Conservation (phyloP, 192 early-diverging fungal genomes). For the Dissophora globulifera region DNA sequence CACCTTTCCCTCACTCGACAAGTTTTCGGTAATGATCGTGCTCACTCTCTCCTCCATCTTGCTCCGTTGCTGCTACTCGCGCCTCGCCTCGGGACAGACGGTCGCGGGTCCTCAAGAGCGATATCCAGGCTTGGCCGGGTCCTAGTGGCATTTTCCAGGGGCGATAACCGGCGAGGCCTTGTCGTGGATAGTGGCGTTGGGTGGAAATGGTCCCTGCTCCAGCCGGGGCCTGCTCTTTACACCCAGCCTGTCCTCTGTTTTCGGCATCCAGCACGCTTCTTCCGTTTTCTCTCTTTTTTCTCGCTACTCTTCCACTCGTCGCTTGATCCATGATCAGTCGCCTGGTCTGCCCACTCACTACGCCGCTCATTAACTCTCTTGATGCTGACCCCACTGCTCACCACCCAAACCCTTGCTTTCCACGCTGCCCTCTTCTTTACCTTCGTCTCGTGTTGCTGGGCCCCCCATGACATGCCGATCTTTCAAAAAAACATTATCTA, state of each 20-base stretch:
- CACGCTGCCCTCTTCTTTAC: slow-evolving; percentile 1
- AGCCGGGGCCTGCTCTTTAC: neutral
- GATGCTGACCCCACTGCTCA: slow-evolving; percentile 44
- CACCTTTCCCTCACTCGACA: neutral
- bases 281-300: neutral
- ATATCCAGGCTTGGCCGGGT: too few species aligned
- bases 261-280: too few species aligned
- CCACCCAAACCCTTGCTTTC: slow-evolving; percentile 22
- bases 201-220: neutral
- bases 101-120: neutral
- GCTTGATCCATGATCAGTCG: slow-evolving; percentile 1
- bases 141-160: too few species aligned
- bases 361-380: slow-evolving; percentile 14
- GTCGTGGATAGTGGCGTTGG: too few species aligned
- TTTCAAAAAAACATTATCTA: slow-evolving; percentile 8
- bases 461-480: neutral
- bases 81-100: neutral
- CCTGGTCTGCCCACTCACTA: neutral
- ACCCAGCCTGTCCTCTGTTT: neutral
- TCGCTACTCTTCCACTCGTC: neutral
- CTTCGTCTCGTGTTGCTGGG: neutral
- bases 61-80: neutral
- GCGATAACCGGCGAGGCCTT: too few species aligned
- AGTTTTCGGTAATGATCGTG: slow-evolving; percentile 29
- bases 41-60: neutral